phyloP scores from a whole-genome alignment of 805 yeast species.

The Kodamaea kaohsiungensis region DNA sequence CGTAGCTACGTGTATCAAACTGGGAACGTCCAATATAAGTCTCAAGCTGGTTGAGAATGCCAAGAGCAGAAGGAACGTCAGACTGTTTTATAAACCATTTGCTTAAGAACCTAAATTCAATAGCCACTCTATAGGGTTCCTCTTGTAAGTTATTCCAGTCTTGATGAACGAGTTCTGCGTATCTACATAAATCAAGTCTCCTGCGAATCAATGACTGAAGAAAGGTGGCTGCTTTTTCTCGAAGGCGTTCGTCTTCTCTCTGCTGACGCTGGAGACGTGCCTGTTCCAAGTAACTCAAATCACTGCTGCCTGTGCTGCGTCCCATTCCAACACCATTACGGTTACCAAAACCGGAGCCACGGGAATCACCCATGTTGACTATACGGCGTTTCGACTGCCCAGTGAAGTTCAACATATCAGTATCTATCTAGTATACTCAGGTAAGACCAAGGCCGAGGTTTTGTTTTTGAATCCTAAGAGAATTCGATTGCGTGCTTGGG shows the following conservation, averaged over 20 bases:
- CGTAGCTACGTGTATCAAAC: neutral
- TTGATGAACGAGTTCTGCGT: neutral
- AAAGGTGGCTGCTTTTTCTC: constrained; percentile 47
- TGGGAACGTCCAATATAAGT: neutral
- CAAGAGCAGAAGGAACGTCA: neutral
- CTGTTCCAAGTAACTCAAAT: constrained; percentile 51
- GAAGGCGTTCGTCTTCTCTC: constrained; percentile 57
- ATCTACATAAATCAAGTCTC: constrained; percentile 31
- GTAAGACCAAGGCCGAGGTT: neutral
- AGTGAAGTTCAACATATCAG: constrained; percentile 54
- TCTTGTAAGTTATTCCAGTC: neutral
- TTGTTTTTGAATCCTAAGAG: neutral
- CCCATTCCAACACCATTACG: neutral
- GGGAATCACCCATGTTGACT: constrained; percentile 61
- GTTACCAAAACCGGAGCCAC: constrained; percentile 14
- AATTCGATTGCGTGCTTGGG: neutral
- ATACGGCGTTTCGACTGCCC: constrained; percentile 64
- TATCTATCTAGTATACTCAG: neutral
- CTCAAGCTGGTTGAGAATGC: neutral
- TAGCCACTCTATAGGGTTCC: constrained; percentile 1
- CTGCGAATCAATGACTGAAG: constrained; percentile 54
- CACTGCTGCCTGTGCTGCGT: constrained; percentile 23
- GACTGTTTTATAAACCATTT: neutral
- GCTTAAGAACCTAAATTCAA: constrained; percentile 1
- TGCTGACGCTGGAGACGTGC: constrained; percentile 66